Evolutionary conservation across 805 yeast species (phyloP), one percentile per base, ranked within the genome.

Genomic region (Cyberlindnera saturnus): DNA sequence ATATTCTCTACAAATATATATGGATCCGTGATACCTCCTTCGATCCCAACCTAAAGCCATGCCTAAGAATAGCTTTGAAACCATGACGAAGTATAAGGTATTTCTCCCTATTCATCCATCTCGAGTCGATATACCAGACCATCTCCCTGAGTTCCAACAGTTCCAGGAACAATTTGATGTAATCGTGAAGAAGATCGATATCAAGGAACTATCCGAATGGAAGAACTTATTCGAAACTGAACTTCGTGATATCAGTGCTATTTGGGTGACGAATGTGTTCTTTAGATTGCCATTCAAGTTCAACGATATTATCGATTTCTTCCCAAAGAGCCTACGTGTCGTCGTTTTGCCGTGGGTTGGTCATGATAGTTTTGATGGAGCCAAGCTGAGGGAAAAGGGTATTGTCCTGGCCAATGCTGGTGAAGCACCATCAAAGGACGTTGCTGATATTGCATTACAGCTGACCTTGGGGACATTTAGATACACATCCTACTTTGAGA

Each of bases 401-500:
- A 75, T 86, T 23, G 54, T 64, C 7, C 66, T 86, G 46, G 76
- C 85, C 46, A 82, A 86, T 55, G 80, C 79, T 43, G 75, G 86
- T 46, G 64, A 74, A 10, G 65, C 69, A 33, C 79, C 83, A 0
- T 77, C 85, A 1, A 76, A 70, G 34, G 82, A 84, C 14, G 95
- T 86, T 23, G 85, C 90, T 3, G 95, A 86, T 49, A 64, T 81
- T 45, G 91, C 82, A 3, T 63, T 83, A 36, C 73, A 66, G 54
- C 69, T 81, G 50, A 65, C 84, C 0, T 58, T 85, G 44, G 71
- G 78, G 32, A 72, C 79, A 18, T 82, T 81, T 65, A 70, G 93
- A 49, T 71, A 72, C 59, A 76, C 77, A 45, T 60, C 70, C 1
- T 60, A 70, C 37, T 75, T 76, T 57, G 76, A 74, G 45, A 55